Conservation (phyloP, 352 stramenopile genomes). For the Pythium phragmiticola region DNA sequence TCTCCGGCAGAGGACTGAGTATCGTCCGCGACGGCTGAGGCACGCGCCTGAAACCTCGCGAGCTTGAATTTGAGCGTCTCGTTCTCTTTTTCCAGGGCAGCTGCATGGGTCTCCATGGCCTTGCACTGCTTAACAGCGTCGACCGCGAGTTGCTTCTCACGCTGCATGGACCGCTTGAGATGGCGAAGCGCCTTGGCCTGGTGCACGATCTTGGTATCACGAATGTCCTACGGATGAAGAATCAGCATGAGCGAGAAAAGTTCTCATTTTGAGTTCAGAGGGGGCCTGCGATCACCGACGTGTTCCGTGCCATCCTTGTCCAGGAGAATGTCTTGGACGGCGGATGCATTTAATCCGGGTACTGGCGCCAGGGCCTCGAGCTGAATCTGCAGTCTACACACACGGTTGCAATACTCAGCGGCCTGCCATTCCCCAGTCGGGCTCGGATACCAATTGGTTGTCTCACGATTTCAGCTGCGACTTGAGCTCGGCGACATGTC, state of each 20-base stretch:
- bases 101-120: constrained; percentile 30
- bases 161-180: constrained; percentile 56
- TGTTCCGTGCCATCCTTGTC: constrained; percentile 59
- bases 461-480: constrained; percentile 58
- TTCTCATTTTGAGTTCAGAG: background rate
- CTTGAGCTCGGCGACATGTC: constrained; percentile 48
- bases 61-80: constrained; percentile 63
- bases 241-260: no score
- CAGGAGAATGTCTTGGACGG: constrained; percentile 60
- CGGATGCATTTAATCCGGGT: constrained; percentile 48
- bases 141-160: constrained; percentile 50
- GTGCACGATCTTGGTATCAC: constrained; percentile 77
- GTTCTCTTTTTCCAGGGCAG: constrained; percentile 53
- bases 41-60: constrained; percentile 47
- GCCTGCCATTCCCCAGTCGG: background rate
- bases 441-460: background rate
- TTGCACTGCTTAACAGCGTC: constrained; percentile 47
- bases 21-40: constrained; percentile 23
- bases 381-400: constrained; percentile 60
- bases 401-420: background rate
- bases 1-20: constrained; percentile 1
- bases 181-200: constrained; percentile 67
- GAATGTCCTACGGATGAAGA: constrained; percentile 45
- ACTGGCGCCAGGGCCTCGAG: constrained; percentile 65
- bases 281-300: constrained; percentile 26